phyloP scores from a whole-genome alignment of 257 asterid genomes.

The Cynanchum wilfordii region DNA sequence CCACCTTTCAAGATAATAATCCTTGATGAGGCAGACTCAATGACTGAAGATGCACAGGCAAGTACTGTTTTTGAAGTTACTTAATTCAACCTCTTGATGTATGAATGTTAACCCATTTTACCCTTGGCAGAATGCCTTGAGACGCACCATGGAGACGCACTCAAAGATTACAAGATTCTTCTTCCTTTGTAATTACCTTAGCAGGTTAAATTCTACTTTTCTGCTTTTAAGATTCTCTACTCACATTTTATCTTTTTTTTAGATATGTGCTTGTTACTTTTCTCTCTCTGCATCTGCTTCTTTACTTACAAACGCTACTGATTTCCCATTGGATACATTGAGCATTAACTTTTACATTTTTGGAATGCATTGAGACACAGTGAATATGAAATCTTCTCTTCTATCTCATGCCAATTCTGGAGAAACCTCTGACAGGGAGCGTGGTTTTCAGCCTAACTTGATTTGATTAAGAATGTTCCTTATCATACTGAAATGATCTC shows the following conservation, averaged over 20 bases:
- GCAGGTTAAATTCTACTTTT: constrained; percentile 49
- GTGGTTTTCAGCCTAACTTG: background rate
- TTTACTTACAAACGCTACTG: background rate
- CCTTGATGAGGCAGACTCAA: constrained; percentile 99
- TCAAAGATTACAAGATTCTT: constrained; percentile 94
- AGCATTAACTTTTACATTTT: background rate
- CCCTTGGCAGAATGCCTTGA: constrained; percentile 77
- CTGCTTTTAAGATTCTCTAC: background rate
- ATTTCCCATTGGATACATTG: background rate
- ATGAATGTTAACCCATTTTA: constrained; percentile 5
- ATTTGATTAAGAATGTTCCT: background rate
- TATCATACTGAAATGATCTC: background rate
- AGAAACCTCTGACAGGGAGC: background rate
- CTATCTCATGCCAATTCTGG: background rate
- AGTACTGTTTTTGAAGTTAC: constrained; percentile 18
- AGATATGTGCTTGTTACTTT: background rate
- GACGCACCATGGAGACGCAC: constrained; percentile 97
- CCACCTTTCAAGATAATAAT: constrained; percentile 92
- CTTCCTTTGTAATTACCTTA: constrained; percentile 94
- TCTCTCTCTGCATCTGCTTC: background rate
- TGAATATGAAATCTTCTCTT: background rate
- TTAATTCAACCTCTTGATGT: background rate
- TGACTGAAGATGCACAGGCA: constrained; percentile 99
- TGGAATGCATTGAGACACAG: background rate
- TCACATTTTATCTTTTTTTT: background rate